phyloP scores from a whole-genome alignment of 345 rosid species.

The Salix arbutifolia region DNA sequence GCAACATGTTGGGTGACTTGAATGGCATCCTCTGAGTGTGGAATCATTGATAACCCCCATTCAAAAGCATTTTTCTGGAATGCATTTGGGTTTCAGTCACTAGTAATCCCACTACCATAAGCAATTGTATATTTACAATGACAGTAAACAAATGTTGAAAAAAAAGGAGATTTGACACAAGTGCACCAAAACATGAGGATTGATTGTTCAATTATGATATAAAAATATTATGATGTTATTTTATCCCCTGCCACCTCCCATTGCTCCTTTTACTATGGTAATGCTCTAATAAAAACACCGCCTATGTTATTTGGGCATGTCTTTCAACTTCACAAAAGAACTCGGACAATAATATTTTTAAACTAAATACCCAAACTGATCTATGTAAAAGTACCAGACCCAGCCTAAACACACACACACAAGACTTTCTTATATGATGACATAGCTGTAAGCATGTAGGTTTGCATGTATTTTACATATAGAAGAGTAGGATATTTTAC shows the following conservation, averaged over 20 bases:
- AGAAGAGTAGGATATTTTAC: neutral
- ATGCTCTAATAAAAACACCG: neutral
- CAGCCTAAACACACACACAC: neutral
- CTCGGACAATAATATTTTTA: neutral
- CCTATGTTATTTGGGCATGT: neutral
- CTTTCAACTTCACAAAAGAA: neutral
- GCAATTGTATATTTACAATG: neutral
- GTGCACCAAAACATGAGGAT: neutral
- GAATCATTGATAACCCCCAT: constrained; percentile 74
- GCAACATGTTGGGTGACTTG: constrained; percentile 83
- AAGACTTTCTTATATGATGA: neutral
- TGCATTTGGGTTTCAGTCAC: neutral
- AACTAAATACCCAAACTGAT: neutral
- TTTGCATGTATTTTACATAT: neutral
- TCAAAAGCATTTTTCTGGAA: constrained; percentile 94
- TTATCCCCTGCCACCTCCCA: neutral
- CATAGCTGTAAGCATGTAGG: neutral
- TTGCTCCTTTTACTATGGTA: neutral
- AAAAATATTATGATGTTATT: neutral
- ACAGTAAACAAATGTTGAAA: neutral
- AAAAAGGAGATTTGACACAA: neutral
- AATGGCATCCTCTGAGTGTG: constrained; percentile 87
- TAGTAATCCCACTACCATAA: neutral
- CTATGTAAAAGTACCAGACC: neutral
- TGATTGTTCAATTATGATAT: neutral